Conservation (phyloP, 2,329 filamentous ascomycete genomes). For the Alternaria sp. region DNA sequence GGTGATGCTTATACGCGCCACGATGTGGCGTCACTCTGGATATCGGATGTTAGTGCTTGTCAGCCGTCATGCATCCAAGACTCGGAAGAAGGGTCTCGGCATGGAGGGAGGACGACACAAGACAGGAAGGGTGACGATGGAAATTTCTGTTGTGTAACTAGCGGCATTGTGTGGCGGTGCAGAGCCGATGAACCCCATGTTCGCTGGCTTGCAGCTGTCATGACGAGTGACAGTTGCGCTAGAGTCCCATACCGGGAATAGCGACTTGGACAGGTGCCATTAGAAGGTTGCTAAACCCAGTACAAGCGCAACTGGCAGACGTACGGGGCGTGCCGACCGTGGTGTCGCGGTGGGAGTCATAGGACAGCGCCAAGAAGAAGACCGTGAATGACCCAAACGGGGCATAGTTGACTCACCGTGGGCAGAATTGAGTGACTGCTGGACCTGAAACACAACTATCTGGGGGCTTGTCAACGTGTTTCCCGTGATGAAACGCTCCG, state of each 20-base stretch:
- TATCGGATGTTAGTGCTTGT: constrained; percentile 7
- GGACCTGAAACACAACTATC: background rate
- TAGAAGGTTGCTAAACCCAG: constrained; percentile 16
- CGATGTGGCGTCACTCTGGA: constrained; percentile 18
- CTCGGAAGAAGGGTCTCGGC: constrained; percentile 18
- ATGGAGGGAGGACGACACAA: background rate
- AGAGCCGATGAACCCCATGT: constrained; percentile 27
- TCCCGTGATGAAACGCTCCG: background rate
- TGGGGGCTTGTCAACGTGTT: constrained; percentile 2
- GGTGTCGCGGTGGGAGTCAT: constrained; percentile 34
- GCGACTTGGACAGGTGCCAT: constrained; percentile 18
- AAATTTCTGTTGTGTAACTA: constrained; percentile 15
- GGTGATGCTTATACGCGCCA: constrained; percentile 11
- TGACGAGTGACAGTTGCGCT: constrained; percentile 39
- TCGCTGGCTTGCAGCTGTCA: constrained; percentile 30
- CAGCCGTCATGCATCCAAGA: constrained; percentile 19
- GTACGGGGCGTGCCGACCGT: constrained; percentile 34
- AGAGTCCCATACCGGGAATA: constrained; percentile 31
- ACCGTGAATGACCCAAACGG: constrained; percentile 12
- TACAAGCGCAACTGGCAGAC: constrained; percentile 17
- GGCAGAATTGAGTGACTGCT: constrained; percentile 13
- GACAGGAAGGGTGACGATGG: background rate
- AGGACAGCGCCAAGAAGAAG: constrained; percentile 15
- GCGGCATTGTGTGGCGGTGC: constrained; percentile 25
- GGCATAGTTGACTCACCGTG: constrained; percentile 27